Base-by-base conservation (phyloP, 164 flowering plant species). In the Umbilicus rupestris region DNA sequence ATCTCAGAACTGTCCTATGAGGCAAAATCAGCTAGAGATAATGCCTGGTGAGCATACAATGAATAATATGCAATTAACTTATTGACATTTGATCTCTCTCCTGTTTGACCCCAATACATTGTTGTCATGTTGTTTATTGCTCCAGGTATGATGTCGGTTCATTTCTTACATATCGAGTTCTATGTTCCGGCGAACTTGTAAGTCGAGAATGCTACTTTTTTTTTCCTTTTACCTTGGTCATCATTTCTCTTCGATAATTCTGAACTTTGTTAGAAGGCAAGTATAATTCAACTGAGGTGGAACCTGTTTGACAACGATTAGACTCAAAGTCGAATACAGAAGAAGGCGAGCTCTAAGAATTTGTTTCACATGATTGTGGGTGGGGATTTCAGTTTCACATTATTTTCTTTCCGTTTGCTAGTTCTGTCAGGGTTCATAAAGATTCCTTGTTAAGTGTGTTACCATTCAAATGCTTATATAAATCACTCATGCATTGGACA, bases 101-200 rank as follows among this genome's bases (percentile, higher is more conserved):
- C 11, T 20, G 8, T 37, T 63, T 11, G 16, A 41, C 11, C 20
- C 42, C 14, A 20, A 35, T 15, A 0, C 7, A 7, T 49, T 12
- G 24, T 42, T 20, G 2, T 35, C 20, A 8, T 66, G 22, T 66
- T 28, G 17, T 19, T 62, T 37, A 66, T 33, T 60, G 17, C 57
- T 68, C 33, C 78, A 86, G 91, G 91, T 84, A 86, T 69, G 91
- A 86, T 68, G 86, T 86, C 46, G 80, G 75, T 17, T 66, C 78
- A n/a, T 81, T 86, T 68, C 78, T 79, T 55, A 70, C 74, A 47
- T 83, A 81, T 74, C 73, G 88, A 72, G 65, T 77, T 74, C 42
- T 73, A 47, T 20, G 67, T 50, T 44, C 78, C 3, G 87, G 91
- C 4, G 88, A 86, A 78, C 74, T 78, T 62, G 90, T 86, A 83